phyloP scores from a whole-genome alignment of 75 land plant genomes.

The Ceratopteris richardii region DNA sequence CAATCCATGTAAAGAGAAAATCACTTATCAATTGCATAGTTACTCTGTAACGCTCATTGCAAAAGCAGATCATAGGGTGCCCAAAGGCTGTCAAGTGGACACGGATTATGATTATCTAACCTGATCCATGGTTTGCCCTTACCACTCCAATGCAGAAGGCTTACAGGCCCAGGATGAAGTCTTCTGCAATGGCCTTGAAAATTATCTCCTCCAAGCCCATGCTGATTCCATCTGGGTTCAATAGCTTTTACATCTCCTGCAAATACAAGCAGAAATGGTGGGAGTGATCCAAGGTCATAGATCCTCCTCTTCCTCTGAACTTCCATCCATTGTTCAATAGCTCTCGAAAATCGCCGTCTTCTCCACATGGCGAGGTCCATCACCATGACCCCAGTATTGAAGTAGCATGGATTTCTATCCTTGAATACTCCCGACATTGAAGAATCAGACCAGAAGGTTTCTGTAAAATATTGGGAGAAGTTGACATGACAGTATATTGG shows the following conservation, averaged over 20 bases:
- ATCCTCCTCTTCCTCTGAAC: conserved; percentile 65
- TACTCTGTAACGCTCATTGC: too few relatives aligned
- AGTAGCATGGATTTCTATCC: too few relatives aligned
- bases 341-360: conserved; percentile 33
- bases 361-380: conserved; percentile 52
- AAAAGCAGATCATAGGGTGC: conserved; percentile 37
- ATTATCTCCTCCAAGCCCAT: conserved; percentile 64
- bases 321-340: conserved; percentile 76
- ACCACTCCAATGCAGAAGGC: conserved; percentile 77
- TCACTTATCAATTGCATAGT: too few relatives aligned
- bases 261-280: conserved; percentile 69
- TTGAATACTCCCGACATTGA: conserved; percentile 40
- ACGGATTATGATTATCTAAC: conserved; percentile 39
- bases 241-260: conserved; percentile 47
- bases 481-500: conserved; percentile 85
- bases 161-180: conserved; percentile 70
- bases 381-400: too few relatives aligned
- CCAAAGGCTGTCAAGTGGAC: conserved; percentile 44
- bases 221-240: conserved; percentile 71
- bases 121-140: conserved; percentile 73
- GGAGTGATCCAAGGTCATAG: conserved; percentile 77
- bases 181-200: conserved; percentile 40
- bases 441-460: conserved; percentile 59
- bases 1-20: too few relatives aligned
- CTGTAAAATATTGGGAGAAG: conserved; percentile 68